These are phyloP conservation scores for Carex kokanica DNA, from an alignment of 176 grass and related monocot species.

Conservation along the genomic window DNA sequence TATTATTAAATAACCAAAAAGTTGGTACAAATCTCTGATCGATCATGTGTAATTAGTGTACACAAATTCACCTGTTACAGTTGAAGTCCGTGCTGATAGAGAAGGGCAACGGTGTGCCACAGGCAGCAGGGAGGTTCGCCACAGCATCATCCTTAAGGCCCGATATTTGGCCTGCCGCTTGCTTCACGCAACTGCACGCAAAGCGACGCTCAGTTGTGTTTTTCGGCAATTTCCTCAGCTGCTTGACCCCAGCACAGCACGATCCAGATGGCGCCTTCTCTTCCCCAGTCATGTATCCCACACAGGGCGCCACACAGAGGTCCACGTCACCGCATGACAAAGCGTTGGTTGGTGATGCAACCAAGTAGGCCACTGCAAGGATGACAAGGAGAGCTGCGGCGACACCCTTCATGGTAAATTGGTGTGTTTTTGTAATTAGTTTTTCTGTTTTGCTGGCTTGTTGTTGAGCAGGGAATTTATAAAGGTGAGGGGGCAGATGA, in stretches of 20 bases:
- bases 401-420: slow-evolving; percentile 7
- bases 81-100: slow-evolving; percentile 39
- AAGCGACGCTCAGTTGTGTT: slow-evolving; percentile 38
- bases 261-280: slow-evolving; percentile 20
- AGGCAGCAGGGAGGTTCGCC: slow-evolving; percentile 28
- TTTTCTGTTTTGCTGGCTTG: neutral
- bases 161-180: slow-evolving; percentile 26
- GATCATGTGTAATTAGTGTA: neutral
- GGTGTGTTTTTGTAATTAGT: neutral
- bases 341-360: neutral
- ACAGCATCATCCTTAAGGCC: slow-evolving; percentile 35
- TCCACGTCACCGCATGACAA: slow-evolving; percentile 48
- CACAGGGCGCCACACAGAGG: slow-evolving; percentile 32
- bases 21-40: too few relatives aligned
- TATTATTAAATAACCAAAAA: too few relatives aligned
- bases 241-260: slow-evolving; percentile 50
- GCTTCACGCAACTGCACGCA: slow-evolving; percentile 57
- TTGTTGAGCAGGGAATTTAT: too few relatives aligned
- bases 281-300: slow-evolving; percentile 49
- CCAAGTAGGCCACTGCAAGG: neutral
- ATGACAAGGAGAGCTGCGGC: neutral
- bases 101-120: slow-evolving; percentile 47
- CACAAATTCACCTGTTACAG: slow-evolving; percentile 42
- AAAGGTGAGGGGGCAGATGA: neutral
- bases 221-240: slow-evolving; percentile 28